phyloP scores from a whole-genome alignment of 805 yeast genomes.

The Lachancea sp. region DNA sequence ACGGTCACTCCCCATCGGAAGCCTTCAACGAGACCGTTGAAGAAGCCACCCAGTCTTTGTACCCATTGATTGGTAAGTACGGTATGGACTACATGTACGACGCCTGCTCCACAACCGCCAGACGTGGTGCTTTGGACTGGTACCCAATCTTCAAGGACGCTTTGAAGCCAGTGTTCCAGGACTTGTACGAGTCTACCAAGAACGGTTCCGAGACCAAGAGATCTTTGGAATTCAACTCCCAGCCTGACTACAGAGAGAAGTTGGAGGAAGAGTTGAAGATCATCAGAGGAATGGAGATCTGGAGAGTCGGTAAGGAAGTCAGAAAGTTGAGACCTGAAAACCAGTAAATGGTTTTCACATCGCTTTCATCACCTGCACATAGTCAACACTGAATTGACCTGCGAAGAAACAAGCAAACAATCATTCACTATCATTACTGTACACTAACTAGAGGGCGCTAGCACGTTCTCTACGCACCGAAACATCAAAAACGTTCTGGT shows the following conservation, averaged over 20 bases:
- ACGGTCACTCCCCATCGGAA: constrained; percentile 99
- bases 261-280: constrained; percentile 87
- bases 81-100: constrained; percentile 99
- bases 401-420: background rate
- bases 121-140: constrained; percentile 99
- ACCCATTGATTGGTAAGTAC: constrained; percentile 98
- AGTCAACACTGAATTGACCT: constrained; percentile 9
- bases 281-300: constrained; percentile 97
- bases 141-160: constrained; percentile 98
- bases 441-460: constrained; percentile 6
- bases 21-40: constrained; percentile 99
- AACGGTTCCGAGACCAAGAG: constrained; percentile 97
- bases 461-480: constrained; percentile 5
- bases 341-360: constrained; percentile 47
- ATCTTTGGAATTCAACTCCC: constrained; percentile 97
- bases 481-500: constrained; percentile 3
- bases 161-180: constrained; percentile 96
- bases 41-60: constrained; percentile 98
- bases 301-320: constrained; percentile 99
- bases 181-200: constrained; percentile 89
- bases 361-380: background rate
- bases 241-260: constrained; percentile 94
- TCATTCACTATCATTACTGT: constrained; percentile 2
- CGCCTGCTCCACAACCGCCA: constrained; percentile 99
- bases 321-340: constrained; percentile 99